Base-by-base conservation (phyloP, 805 yeast species). In the Barnettozyma vustinii region DNA sequence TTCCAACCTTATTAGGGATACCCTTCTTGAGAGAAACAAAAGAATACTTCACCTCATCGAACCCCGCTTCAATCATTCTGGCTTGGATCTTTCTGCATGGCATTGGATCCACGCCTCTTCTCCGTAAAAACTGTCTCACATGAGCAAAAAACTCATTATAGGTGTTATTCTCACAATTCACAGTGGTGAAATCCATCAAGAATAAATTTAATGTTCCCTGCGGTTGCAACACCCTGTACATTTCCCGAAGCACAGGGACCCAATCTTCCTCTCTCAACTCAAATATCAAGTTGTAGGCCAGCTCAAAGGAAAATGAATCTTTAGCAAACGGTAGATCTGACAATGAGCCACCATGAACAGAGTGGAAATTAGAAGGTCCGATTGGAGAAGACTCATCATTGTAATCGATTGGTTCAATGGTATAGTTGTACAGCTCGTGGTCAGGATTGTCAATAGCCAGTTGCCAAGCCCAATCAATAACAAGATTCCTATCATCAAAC, bases 401-500 rank as follows among this genome's bases (percentile, higher is more conserved):
- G 18, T 23, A 39, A 21, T 39, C 27, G 27, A 39, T 39, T 12
- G 58, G 60, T 3, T 49, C 46, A 5, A 46, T 40, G 1, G 62
- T 48, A 40, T 49, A 61, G 30, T 50, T 47, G 33, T 55, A 59
- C 26, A 56, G 23, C 13, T 56, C 58, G 1, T 53, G 33, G 2
- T n/a, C 42, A 3, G 57, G 60, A 25, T 58, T 57, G 48, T 61
- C 63, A 4, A 57, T 32, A 1, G 65, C 64, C 20, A 61, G 44
- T 32, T 50, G 56, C 65, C 65, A 61, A 1, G 54, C 44, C 60
- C 62, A 59, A 19, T 57, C 56, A 7, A 54, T 45, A 1, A 53
- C 51, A 37, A 53, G 55, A 37, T 20, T 37, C 3, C 50, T 48
- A 18, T 53, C 49, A 44, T 53, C 47, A 5, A 57, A 18, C 9